Conservation (phyloP, 2,329 filamentous ascomycete species). For the Fusarium stilboides region DNA sequence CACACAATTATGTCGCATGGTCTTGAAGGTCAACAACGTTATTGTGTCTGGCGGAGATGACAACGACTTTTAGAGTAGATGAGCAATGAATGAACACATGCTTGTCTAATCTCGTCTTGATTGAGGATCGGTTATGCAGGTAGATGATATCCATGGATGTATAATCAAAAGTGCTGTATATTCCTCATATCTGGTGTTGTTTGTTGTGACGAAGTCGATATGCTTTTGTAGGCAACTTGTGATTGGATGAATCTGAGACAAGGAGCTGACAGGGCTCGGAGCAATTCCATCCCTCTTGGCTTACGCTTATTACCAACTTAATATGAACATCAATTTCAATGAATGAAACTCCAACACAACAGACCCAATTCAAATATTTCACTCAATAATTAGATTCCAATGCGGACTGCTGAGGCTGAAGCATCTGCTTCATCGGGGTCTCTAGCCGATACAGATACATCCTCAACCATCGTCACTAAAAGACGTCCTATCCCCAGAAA, state of each 20-base stretch:
- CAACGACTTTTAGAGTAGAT: conserved; percentile 79
- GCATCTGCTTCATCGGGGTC: conserved; percentile 12
- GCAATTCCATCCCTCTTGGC: conserved; percentile 25
- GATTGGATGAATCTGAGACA: conserved; percentile 18
- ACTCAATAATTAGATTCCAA: not conserved
- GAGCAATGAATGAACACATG: conserved; percentile 43
- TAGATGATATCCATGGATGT: conserved; percentile 42
- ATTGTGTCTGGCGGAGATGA: conserved; percentile 91
- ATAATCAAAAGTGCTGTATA: conserved; percentile 38
- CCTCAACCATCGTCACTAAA: conserved; percentile 25
- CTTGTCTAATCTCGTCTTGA: conserved; percentile 43
- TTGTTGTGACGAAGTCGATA: not conserved
- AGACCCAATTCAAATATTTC: too few species aligned
- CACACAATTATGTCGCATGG: conserved; percentile 98
- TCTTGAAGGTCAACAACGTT: conserved; percentile 97
- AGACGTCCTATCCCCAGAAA: conserved; percentile 54
- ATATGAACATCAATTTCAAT: not conserved
- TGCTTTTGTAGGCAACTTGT: not conserved
- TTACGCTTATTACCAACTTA: conserved; percentile 10
- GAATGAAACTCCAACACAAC: not conserved
- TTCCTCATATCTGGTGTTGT: not conserved
- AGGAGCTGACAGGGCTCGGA: conserved; percentile 22
- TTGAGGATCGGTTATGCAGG: conserved; percentile 40
- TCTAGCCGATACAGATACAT: not conserved
- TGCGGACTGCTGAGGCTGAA: not conserved